phyloP scores from a whole-genome alignment of 2,329 filamentous ascomycete genomes.

The Pseudogymnoascus sp. region DNA sequence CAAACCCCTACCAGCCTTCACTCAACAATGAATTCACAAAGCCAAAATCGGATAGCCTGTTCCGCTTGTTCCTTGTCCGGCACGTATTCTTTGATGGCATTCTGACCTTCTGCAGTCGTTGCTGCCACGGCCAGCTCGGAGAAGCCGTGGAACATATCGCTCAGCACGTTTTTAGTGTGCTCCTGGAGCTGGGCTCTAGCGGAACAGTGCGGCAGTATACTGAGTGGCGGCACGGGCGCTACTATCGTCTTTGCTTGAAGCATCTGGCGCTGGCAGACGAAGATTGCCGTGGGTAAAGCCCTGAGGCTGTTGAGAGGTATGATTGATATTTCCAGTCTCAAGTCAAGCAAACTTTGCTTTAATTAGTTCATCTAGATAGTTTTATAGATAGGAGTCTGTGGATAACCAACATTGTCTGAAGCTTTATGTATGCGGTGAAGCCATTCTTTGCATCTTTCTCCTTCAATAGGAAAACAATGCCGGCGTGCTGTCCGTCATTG shows the following conservation, averaged over 20 bases:
- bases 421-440: constrained; percentile 21
- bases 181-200: constrained; percentile 23
- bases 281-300: constrained; percentile 20
- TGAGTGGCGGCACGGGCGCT: constrained; percentile 13
- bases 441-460: constrained; percentile 19
- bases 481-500: constrained; percentile 25
- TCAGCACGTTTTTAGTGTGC: constrained; percentile 27
- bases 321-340: constrained; percentile 24
- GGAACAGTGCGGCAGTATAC: constrained; percentile 26
- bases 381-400: neutral
- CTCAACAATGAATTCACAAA: constrained; percentile 22
- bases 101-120: constrained; percentile 20
- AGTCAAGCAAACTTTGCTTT: constrained; percentile 19
- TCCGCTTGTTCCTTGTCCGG: constrained; percentile 17
- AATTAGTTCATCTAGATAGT: constrained; percentile 11
- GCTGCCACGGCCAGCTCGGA: constrained; percentile 21
- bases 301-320: constrained; percentile 22
- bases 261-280: constrained; percentile 24
- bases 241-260: constrained; percentile 8
- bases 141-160: constrained; percentile 25
- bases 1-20: constrained; percentile 5
- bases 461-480: constrained; percentile 27
- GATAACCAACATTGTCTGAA: constrained; percentile 24
- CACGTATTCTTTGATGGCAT: constrained; percentile 21
- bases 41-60: constrained; percentile 28